Percentiles rank a stretch among this genome's conserved stretches.
Evolutionary conservation across 2,329 filamentous ascomycete genomes (phyloP).

Genomic region (Colletotrichum euphorbiae): DNA sequence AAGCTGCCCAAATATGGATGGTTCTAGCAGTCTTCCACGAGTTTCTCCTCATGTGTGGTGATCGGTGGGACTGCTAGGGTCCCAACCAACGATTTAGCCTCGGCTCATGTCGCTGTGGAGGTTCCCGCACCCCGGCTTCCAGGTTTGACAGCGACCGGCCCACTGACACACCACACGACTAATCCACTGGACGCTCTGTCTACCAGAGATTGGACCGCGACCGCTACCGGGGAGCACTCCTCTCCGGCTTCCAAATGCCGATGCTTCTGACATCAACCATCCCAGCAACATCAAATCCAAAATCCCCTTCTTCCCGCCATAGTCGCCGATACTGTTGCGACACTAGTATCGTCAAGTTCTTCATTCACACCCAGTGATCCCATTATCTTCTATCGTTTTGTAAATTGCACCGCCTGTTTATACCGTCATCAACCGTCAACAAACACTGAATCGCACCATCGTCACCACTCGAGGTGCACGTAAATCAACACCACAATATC

Average conservation of each 20-base stretch:
- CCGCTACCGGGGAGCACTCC: constrained; percentile 26
- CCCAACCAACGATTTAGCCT: constrained; percentile 29
- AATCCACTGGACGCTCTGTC: constrained; percentile 4
- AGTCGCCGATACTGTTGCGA: neutral
- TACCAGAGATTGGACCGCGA: constrained; percentile 9
- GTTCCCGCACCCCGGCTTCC: constrained; percentile 26
- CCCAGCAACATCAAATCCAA: constrained; percentile 15
- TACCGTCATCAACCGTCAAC: neutral
- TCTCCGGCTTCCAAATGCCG: constrained; percentile 16
- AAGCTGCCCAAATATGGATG: neutral
- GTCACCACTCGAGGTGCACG: constrained; percentile 29
- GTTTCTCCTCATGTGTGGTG: constrained; percentile 15
- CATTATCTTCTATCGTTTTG: neutral
- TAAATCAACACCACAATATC: constrained; percentile 1
- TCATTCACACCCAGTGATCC: constrained; percentile 1
- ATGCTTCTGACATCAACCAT: constrained; percentile 32
- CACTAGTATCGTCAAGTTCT: neutral
- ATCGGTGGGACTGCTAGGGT: constrained; percentile 10
- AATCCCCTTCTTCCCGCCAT: constrained; percentile 7
- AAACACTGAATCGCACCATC: neutral
- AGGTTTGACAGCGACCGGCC: constrained; percentile 16
- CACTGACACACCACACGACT: constrained; percentile 9
- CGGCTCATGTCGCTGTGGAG: constrained; percentile 34
- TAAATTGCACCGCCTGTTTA: neutral
- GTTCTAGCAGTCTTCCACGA: constrained; percentile 23